These are phyloP conservation scores for Zygoascus ofunaensis DNA, from an alignment of 805 yeast species.

Conservation along the genomic window DNA sequence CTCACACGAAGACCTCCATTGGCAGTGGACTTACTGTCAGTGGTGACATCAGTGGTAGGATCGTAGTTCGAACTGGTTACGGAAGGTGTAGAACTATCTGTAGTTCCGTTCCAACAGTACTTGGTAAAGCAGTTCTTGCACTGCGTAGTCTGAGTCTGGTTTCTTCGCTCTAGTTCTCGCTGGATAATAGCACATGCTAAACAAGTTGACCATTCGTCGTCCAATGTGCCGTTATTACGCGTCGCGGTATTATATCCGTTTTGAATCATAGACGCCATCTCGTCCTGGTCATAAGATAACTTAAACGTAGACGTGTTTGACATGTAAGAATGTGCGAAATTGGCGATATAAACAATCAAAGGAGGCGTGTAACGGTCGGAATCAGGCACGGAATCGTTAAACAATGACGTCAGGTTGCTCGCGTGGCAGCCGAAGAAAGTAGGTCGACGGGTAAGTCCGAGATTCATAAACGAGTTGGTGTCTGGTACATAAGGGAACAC, in stretches of 20 bases:
- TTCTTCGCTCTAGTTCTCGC: constrained; percentile 62
- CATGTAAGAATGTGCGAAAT: constrained; percentile 52
- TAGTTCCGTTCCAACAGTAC: constrained; percentile 67
- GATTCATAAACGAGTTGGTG: constrained; percentile 44
- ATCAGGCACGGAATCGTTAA: constrained; percentile 7
- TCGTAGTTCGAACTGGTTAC: constrained; percentile 8
- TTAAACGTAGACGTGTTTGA: constrained; percentile 70
- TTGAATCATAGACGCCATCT: constrained; percentile 48
- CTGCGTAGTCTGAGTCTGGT: constrained; percentile 47
- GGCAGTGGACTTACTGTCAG: too few relatives aligned
- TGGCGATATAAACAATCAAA: constrained; percentile 67
- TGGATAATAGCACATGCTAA: constrained; percentile 76
- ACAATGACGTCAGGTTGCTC: constrained; percentile 34
- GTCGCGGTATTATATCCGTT: constrained; percentile 71
- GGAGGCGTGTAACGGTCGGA: constrained; percentile 42
- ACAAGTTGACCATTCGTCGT: constrained; percentile 61
- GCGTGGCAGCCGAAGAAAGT: constrained; percentile 80
- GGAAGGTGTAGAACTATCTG: constrained; percentile 9
- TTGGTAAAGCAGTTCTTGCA: constrained; percentile 61
- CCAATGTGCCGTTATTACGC: constrained; percentile 57
- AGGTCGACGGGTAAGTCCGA: constrained; percentile 59
- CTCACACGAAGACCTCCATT: too few relatives aligned
- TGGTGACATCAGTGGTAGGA: constrained; percentile 12
- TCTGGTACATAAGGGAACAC: constrained; percentile 80
- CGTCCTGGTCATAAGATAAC: constrained; percentile 50